Conservation (phyloP, 768 basidiomycete species). For the Roridomyces roridus region DNA sequence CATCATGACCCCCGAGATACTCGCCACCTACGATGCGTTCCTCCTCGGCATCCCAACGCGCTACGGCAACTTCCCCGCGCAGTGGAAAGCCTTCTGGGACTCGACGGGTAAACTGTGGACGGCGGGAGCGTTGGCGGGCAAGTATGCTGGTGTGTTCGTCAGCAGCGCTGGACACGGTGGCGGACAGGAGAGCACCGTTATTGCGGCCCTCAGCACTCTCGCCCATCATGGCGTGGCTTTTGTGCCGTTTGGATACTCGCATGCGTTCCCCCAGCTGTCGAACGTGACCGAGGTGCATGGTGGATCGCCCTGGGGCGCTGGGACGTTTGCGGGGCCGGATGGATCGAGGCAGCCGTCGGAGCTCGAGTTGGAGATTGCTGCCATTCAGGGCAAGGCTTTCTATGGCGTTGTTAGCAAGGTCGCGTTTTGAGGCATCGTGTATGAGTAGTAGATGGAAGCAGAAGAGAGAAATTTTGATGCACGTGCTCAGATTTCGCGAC, state of each 20-base stretch:
- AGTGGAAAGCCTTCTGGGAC: slow-evolving; percentile 89
- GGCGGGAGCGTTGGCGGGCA: slow-evolving; percentile 63
- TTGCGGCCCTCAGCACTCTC: slow-evolving; percentile 56
- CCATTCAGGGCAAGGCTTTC: slow-evolving; percentile 58
- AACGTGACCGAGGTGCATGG: neutral
- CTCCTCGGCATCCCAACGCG: slow-evolving; percentile 82
- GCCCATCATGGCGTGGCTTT: slow-evolving; percentile 66
- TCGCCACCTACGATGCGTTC: slow-evolving; percentile 66
- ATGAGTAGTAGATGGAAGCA: too few relatives aligned
- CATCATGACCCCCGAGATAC: slow-evolving; percentile 53
- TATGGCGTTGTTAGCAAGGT: slow-evolving; percentile 36
- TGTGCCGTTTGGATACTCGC: slow-evolving; percentile 58
- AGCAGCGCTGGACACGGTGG: slow-evolving; percentile 71
- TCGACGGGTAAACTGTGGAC: slow-evolving; percentile 70
- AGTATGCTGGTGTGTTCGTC: slow-evolving; percentile 73
- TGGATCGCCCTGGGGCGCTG: slow-evolving; percentile 76
- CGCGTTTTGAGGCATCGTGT: neutral
- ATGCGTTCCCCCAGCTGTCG: slow-evolving; percentile 37
- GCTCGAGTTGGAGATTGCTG: slow-evolving; percentile 57
- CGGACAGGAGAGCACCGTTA: slow-evolving; percentile 67
- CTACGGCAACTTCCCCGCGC: slow-evolving; percentile 81
- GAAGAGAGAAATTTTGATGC: too few relatives aligned
- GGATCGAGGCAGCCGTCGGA: slow-evolving; percentile 53
- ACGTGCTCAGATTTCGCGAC: too few relatives aligned
- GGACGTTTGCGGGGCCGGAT: slow-evolving; percentile 55